phyloP scores from a whole-genome alignment of 2,329 filamentous ascomycete genomes.

The Nectriaceae sp. region DNA sequence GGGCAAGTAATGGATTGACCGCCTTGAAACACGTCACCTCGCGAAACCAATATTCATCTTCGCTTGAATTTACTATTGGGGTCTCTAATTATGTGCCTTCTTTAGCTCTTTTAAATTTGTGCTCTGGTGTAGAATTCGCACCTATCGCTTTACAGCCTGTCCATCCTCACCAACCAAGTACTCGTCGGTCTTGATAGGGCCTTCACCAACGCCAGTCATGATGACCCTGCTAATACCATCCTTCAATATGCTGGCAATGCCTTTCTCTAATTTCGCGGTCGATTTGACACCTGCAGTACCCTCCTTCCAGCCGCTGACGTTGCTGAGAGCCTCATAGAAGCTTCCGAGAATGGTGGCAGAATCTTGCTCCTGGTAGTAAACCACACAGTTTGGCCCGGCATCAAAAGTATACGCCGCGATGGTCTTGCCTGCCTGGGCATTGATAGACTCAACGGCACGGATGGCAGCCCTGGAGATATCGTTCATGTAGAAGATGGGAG shows the following conservation, averaged over 20 bases:
- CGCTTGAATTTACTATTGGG: background rate
- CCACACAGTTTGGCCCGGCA: constrained; percentile 92
- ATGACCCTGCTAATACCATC: constrained; percentile 88
- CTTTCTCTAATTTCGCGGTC: constrained; percentile 62
- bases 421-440: constrained; percentile 73
- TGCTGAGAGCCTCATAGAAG: constrained; percentile 67
- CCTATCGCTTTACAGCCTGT: constrained; percentile 41
- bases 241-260: constrained; percentile 66
- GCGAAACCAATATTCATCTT: background rate
- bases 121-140: background rate
- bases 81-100: background rate
- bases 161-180: constrained; percentile 72
- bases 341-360: constrained; percentile 72
- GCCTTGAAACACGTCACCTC: background rate
- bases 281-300: constrained; percentile 55
- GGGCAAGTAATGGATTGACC: background rate
- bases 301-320: constrained; percentile 72
- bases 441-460: constrained; percentile 85
- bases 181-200: constrained; percentile 78
- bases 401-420: constrained; percentile 97
- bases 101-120: background rate
- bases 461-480: constrained; percentile 88
- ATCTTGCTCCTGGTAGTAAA: constrained; percentile 90
- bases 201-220: constrained; percentile 87
- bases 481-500: constrained; percentile 98